A percentile compares a stretch with the other conserved stretches of the same genome.
Conservation (phyloP, 345 rosid species). For the Lepidium africanum region DNA sequence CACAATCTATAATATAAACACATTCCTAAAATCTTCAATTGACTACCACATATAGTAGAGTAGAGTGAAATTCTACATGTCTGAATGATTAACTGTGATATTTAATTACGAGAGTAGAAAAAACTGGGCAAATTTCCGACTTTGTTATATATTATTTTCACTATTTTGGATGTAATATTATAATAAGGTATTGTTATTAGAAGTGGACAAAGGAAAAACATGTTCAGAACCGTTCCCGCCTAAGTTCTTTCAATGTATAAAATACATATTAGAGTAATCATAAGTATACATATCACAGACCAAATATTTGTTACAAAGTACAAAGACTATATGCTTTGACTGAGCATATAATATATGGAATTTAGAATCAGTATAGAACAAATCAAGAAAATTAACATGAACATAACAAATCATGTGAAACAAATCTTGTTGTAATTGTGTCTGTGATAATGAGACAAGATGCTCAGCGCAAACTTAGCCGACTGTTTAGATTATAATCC, state of each 20-base stretch:
- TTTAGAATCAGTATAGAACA: slow-evolving; percentile 29
- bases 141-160: too few species aligned
- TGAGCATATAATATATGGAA: neutral
- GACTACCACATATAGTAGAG: too few species aligned
- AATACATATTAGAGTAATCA: neutral
- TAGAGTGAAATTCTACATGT: too few species aligned
- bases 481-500: slow-evolving; percentile 57
- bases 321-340: slow-evolving; percentile 25
- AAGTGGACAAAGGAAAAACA: slow-evolving; percentile 41
- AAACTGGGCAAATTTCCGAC: too few species aligned
- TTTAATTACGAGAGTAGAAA: too few species aligned
- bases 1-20: too few species aligned
- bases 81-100: too few species aligned
- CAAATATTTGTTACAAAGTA: slow-evolving; percentile 26
- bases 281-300: slow-evolving; percentile 10
- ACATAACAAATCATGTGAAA: slow-evolving; percentile 30
- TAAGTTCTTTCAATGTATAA: slow-evolving; percentile 30
- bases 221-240: slow-evolving; percentile 35
- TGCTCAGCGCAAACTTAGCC: slow-evolving; percentile 64
- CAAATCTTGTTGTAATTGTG: slow-evolving; percentile 43
- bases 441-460: slow-evolving; percentile 46
- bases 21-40: too few species aligned
- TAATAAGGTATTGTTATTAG: neutral
- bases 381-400: slow-evolving; percentile 23
- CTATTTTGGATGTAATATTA: neutral